A percentile compares a stretch with the other conserved stretches of the same genome.
Evolutionary conservation across 495 filamentous ascomycete genomes (phyloP).

Genomic region (Tuber melanosporum): DNA sequence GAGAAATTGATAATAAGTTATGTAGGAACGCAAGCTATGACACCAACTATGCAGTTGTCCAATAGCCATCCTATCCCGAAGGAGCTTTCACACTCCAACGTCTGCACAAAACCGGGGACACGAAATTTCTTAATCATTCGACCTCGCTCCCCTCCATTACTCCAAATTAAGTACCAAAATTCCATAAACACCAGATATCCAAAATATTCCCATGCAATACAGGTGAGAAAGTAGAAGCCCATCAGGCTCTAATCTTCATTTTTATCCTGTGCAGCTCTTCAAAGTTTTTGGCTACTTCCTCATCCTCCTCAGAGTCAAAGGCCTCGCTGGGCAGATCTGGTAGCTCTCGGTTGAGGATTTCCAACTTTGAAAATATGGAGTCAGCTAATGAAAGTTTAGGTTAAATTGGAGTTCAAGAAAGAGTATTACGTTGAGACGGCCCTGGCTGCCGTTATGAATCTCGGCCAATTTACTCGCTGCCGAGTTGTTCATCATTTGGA

Average conservation of each 20-base stretch:
- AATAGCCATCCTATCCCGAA: background rate
- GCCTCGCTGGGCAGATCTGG: constrained; percentile 27
- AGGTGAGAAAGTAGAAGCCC: background rate
- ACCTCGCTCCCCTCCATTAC: background rate
- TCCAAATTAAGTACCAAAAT: background rate
- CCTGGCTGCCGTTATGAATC: constrained; percentile 53
- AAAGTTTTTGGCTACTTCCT: constrained; percentile 31
- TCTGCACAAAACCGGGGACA: background rate
- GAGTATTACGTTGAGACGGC: constrained; percentile 17
- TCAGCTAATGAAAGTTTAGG: constrained; percentile 6
- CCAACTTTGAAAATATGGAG: constrained; percentile 14
- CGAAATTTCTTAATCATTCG: background rate
- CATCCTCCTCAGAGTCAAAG: constrained; percentile 29
- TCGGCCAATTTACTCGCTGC: constrained; percentile 77
- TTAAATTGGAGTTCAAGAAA: background rate
- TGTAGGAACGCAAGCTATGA: background rate
- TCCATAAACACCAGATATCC: background rate
- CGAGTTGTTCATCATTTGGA: constrained; percentile 65
- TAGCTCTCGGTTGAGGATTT: constrained; percentile 30
- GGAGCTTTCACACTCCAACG: background rate
- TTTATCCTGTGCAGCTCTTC: constrained; percentile 30
- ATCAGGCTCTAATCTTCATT: constrained; percentile 17
- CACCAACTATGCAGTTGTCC: background rate
- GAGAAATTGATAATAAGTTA: background rate
- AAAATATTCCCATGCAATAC: background rate